phyloP scores from a whole-genome alignment of 1,284 basidiomycete species.

The Trichosporon sp. region DNA sequence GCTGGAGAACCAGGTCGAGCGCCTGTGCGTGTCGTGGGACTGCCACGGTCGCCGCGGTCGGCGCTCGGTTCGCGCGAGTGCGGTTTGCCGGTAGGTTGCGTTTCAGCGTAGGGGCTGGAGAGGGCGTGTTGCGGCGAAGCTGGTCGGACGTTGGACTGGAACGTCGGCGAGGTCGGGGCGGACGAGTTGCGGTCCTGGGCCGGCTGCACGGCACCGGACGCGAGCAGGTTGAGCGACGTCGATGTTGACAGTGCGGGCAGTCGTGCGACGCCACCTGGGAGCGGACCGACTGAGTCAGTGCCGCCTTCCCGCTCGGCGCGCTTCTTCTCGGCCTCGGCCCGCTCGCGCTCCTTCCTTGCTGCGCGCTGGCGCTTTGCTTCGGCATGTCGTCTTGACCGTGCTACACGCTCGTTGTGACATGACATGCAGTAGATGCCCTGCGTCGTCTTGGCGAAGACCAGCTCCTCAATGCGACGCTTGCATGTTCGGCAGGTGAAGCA shows the following conservation, averaged over 20 bases:
- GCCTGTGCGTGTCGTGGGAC: slow-evolving; percentile 8
- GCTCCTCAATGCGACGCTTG: slow-evolving; percentile 88
- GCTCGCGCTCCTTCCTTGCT: slow-evolving; percentile 40
- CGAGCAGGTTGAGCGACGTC: slow-evolving; percentile 17
- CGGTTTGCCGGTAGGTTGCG: not conserved
- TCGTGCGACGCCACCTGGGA: not conserved
- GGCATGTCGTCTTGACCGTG: slow-evolving; percentile 79
- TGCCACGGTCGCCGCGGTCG: not conserved
- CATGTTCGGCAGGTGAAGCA: slow-evolving; percentile 98
- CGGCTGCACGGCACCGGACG: slow-evolving; percentile 6
- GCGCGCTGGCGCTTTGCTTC: slow-evolving; percentile 60
- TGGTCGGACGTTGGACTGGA: not conserved
- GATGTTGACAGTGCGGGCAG: slow-evolving; percentile 9
- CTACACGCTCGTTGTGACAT: slow-evolving; percentile 95
- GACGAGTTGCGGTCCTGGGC: slow-evolving; percentile 4
- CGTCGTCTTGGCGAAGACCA: slow-evolving; percentile 96
- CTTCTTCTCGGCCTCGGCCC: slow-evolving; percentile 27
- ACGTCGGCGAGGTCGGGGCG: slow-evolving; percentile 6
- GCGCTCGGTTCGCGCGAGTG: slow-evolving; percentile 1
- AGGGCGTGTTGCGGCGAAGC: not conserved
- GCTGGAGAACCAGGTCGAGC: not conserved
- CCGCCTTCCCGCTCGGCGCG: slow-evolving; percentile 6
- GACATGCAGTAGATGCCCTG: slow-evolving; percentile 98
- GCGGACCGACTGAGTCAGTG: not conserved
- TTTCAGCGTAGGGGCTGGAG: slow-evolving; percentile 1